Conservation (phyloP, 2,329 filamentous ascomycete species). For the Coleophoma cylindrospora region DNA sequence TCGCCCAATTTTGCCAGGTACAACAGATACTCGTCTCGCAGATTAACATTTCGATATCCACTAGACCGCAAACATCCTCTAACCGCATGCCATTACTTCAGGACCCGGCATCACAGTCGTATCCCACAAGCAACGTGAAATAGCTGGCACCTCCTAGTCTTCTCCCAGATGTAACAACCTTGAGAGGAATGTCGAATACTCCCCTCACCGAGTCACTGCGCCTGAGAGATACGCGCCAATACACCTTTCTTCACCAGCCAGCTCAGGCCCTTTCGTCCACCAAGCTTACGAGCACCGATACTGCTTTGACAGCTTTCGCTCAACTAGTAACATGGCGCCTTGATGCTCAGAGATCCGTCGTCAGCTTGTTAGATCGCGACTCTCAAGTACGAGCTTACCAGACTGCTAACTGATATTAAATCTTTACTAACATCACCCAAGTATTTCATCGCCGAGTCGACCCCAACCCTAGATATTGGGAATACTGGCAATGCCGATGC, state of each 20-base stretch:
- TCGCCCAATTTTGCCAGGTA: no score
- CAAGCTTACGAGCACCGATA: conserved; percentile 24
- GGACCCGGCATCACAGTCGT: no score
- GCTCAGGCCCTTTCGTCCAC: background rate
- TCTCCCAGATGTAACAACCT: no score
- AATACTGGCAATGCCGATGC: conserved; percentile 6
- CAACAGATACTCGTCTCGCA: no score
- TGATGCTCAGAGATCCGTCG: conserved; percentile 35
- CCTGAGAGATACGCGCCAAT: background rate
- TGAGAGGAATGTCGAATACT: no score
- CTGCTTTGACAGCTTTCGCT: conserved; percentile 33
- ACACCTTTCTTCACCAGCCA: background rate
- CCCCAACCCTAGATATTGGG: conserved; percentile 29
- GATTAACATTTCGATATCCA: no score
- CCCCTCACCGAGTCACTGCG: background rate
- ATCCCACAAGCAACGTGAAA: no score
- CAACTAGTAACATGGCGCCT: conserved; percentile 43
- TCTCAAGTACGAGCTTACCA: conserved; percentile 4
- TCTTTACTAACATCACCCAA: conserved; percentile 12
- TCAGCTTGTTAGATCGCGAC: conserved; percentile 35
- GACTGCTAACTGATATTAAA: background rate
- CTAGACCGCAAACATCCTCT: no score
- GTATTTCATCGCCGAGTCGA: conserved; percentile 43
- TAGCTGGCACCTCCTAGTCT: no score
- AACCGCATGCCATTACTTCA: no score